Percentiles rank a stretch among this genome's conserved stretches.
Conservation (phyloP, 2,329 filamentous ascomycete species). For the Trichophyton mentagrophytes region DNA sequence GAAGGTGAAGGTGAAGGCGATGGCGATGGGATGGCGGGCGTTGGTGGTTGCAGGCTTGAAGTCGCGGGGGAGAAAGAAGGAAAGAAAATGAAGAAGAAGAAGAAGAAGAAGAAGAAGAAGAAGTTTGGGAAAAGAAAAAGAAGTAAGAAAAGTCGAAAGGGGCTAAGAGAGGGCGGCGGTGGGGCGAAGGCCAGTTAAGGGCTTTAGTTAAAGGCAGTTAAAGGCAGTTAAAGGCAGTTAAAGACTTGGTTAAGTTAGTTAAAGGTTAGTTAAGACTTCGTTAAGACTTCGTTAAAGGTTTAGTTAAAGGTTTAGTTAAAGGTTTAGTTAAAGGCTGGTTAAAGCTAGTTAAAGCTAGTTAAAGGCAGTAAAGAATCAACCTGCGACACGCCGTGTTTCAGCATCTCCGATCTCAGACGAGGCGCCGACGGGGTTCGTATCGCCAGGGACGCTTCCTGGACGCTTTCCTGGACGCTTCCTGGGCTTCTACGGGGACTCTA, state of each 20-base stretch:
- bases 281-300: not conserved
- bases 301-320: not conserved
- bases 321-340: not conserved
- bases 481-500: too few relatives aligned
- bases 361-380: not conserved
- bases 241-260: not conserved
- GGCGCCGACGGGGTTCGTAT: not conserved
- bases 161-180: not conserved
- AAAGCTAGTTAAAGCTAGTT: not conserved
- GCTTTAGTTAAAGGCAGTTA: not conserved
- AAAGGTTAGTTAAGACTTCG: not conserved
- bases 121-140: not conserved
- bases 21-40: too few relatives aligned
- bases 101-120: not conserved
- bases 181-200: not conserved
- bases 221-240: not conserved
- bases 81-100: not conserved
- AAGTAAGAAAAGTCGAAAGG: not conserved
- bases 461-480: too few relatives aligned
- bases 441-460: too few relatives aligned
- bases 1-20: too few relatives aligned
- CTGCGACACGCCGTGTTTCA: not conserved
- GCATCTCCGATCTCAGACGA: not conserved
- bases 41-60: too few relatives aligned
- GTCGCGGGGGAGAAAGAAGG: not conserved